Conservation (phyloP, 495 filamentous ascomycete species). For the Corynascus novoguineensis region DNA sequence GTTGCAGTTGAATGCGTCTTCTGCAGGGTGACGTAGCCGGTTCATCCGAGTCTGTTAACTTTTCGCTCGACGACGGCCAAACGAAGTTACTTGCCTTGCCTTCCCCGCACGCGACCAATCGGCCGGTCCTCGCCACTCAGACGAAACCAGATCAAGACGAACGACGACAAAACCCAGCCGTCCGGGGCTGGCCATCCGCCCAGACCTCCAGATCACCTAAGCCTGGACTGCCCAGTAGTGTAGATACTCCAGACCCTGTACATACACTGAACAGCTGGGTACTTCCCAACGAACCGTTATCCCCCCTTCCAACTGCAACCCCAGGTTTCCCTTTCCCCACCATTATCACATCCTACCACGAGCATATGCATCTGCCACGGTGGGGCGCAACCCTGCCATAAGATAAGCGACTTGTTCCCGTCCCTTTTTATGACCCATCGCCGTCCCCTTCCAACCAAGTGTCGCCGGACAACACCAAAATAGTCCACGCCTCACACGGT, state of each 20-base stretch:
- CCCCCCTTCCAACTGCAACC: not conserved
- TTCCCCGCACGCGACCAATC: not conserved
- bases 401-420: slow-evolving; percentile 1
- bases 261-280: slow-evolving; percentile 2
- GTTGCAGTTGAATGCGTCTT: no score
- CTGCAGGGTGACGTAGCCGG: no score
- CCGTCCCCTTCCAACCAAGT: not conserved
- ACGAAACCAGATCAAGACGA: no score
- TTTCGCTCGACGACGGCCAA: no score
- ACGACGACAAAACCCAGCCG: no score
- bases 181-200: not conserved
- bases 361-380: not conserved
- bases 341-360: not conserved
- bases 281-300: not conserved
- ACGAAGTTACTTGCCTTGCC: not conserved
- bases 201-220: not conserved
- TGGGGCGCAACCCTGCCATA: not conserved
- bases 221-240: no score
- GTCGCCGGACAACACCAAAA: not conserved
- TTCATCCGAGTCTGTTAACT: no score
- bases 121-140: not conserved
- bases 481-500: not conserved
- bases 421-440: not conserved
- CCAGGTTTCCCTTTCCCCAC: slow-evolving; percentile 5
- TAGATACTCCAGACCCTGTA: no score